Evolutionary conservation across 768 basidiomycete species (phyloP).

Genomic region (Phylloporus scabripes): DNA sequence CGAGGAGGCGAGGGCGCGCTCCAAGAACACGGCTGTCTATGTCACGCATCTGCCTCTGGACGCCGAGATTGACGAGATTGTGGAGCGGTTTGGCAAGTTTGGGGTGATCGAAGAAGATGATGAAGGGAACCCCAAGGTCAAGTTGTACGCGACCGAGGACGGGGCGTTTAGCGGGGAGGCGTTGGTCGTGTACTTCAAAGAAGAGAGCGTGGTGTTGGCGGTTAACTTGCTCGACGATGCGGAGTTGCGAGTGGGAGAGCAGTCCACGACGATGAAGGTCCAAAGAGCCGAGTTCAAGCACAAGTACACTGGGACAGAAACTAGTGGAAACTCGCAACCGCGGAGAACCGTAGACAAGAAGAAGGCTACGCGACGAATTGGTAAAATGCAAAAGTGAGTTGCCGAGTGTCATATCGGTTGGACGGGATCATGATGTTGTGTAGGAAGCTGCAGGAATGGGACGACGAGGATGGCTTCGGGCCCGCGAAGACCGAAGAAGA

Average conservation of each 20-base stretch:
- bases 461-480: conserved; percentile 89
- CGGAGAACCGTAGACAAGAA: conserved; percentile 73
- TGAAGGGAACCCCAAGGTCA: conserved; percentile 87
- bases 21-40: conserved; percentile 92
- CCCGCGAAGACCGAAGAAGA: conserved; percentile 59
- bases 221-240: conserved; percentile 85
- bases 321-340: conserved; percentile 40
- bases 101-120: conserved; percentile 93
- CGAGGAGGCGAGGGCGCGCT: conserved; percentile 49
- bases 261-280: conserved; percentile 67
- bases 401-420: background rate
- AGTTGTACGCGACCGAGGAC: conserved; percentile 87
- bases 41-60: conserved; percentile 79
- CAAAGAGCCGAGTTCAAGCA: conserved; percentile 74
- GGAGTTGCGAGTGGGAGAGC: conserved; percentile 78
- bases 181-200: conserved; percentile 94
- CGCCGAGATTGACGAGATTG: conserved; percentile 66
- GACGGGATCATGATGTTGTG: background rate
- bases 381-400: conserved; percentile 79
- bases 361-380: conserved; percentile 66
- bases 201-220: conserved; percentile 87
- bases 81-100: conserved; percentile 84
- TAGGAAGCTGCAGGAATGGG: conserved; percentile 93
- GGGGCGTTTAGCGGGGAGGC: conserved; percentile 93
- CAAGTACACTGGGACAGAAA: conserved; percentile 45